Evolutionary conservation across 2,329 filamentous ascomycete species (phyloP).

Genomic region (Chaetomiaceae sp.): DNA sequence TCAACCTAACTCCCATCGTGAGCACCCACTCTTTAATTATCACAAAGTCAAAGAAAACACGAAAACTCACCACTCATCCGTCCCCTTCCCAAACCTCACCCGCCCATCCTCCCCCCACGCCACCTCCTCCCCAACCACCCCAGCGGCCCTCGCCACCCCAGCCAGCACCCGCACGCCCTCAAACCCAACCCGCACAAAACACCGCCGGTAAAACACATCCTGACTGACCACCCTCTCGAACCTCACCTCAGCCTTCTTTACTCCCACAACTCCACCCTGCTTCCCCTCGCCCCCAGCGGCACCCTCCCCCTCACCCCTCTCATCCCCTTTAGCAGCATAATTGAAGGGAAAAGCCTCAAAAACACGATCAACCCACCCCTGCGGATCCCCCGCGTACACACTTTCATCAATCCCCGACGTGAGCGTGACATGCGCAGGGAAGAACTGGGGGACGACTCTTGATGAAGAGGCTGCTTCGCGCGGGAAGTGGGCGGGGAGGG

Average conservation of each 20-base stretch:
- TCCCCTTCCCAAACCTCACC: conserved; percentile 18
- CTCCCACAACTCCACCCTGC: too few species aligned
- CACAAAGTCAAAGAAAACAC: too few species aligned
- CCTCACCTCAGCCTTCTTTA: conserved; percentile 15
- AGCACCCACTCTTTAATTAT: too few species aligned
- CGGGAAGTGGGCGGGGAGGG: conserved; percentile 27
- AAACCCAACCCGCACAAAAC: conserved; percentile 26
- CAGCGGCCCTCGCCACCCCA: conserved; percentile 26
- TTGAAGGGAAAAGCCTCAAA: too few species aligned
- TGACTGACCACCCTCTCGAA: conserved; percentile 25
- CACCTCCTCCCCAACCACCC: conserved; percentile 24
- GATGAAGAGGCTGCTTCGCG: conserved; percentile 17
- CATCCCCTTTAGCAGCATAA: too few species aligned
- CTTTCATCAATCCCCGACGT: conserved; percentile 27
- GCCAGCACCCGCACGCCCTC: conserved; percentile 25
- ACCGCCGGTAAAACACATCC: conserved; percentile 30
- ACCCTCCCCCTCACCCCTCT: too few species aligned
- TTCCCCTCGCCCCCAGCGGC: too few species aligned
- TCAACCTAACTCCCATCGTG: conserved; percentile 11
- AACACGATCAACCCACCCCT: conserved; percentile 30
- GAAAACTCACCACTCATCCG: conserved; percentile 23
- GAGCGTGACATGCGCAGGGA: conserved; percentile 31
- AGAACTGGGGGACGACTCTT: conserved; percentile 20
- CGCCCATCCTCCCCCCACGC: background rate
- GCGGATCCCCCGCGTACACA: conserved; percentile 24